Base-by-base conservation (phyloP, 2,329 filamentous ascomycete genomes). In the Beauveria medogensis region DNA sequence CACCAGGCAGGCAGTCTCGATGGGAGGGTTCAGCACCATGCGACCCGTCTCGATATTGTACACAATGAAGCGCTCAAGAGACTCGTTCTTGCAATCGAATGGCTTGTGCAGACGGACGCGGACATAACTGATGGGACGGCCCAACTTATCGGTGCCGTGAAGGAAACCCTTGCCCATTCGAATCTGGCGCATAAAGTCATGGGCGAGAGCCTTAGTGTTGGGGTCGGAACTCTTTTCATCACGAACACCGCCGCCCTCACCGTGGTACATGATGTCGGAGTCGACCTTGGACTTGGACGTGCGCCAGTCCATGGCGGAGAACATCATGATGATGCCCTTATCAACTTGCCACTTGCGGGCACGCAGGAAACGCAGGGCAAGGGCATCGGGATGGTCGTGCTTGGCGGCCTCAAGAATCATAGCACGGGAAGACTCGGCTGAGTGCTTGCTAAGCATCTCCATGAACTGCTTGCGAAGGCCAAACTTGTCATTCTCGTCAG, bases 401-500 rank as follows among this genome's bases (percentile, higher is more conserved):
- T 58, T 69, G 51, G 68, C 59, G 10, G 66, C 51, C 30, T 63
- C 68, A 71, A 47, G 68, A 57, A 67, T 65, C 54, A 55, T 56
- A 40, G 48, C 22, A 41, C 51, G 55, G 20, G 54, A 37, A 56
- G 46, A 63, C 5, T 59, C 82, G 16, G 65, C 58, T 3, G 64
- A 53, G 28, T 61, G 54, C 40, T 61, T 54, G 53, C 51, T 55
- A 7, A 65, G 56, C 55, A 61, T 54, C 28, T 62, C 59, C 51
- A 59, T 55, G 50, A 62, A 62, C 80, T 70, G 85, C 53, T 61
- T 61, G 37, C 59, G 59, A 20, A 61, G 83, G 46, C 85, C 85
- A 69, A 86, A 85, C 72, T 89, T 89, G 74, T 89, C 86, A 63
- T 89, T 56, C 46, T 61, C 59, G 26, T 56, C 59, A 65, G 73